A percentile compares a stretch with the other conserved stretches of the same genome.
These are phyloP conservation scores for Schizophyllum amplum DNA, from an alignment of 1,284 basidiomycete species.

Conservation along the genomic window DNA sequence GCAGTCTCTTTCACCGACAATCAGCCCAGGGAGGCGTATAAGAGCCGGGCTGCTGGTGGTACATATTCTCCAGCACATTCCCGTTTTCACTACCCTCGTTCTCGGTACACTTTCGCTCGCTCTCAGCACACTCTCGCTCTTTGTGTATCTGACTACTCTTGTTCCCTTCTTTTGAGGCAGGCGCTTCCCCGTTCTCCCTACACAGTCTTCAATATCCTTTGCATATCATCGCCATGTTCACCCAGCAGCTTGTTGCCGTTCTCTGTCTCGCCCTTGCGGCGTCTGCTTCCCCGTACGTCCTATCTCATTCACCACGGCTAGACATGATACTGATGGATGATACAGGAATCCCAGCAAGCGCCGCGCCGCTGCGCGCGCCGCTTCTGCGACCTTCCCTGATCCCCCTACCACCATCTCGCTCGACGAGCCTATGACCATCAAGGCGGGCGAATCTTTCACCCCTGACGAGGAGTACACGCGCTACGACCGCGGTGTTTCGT, in stretches of 20 bases:
- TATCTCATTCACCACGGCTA: no score
- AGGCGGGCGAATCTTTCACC: slow-evolving; percentile 27
- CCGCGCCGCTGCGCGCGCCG: slow-evolving; percentile 15
- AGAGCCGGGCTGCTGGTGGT: neutral
- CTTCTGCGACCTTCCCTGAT: slow-evolving; percentile 27
- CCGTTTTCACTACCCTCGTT: neutral
- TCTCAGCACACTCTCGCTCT: neutral
- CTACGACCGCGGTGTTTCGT: slow-evolving; percentile 11
- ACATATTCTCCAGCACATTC: neutral
- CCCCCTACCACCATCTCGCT: slow-evolving; percentile 29
- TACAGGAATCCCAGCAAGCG: neutral
- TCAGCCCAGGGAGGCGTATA: neutral
- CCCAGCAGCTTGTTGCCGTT: neutral
- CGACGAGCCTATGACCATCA: slow-evolving; percentile 27
- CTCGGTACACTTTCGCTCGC: neutral
- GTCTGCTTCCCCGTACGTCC: neutral
- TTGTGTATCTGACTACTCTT: neutral
- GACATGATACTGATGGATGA: no score
- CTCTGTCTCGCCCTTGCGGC: neutral
- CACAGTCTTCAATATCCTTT: neutral
- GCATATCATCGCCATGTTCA: no score
- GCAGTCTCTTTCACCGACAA: neutral
- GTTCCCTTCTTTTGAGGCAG: neutral
- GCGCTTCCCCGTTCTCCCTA: neutral
- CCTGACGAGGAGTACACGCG: slow-evolving; percentile 25